phyloP scores from a whole-genome alignment of 176 grass and related monocot genomes.

The Bromus sterilis region DNA sequence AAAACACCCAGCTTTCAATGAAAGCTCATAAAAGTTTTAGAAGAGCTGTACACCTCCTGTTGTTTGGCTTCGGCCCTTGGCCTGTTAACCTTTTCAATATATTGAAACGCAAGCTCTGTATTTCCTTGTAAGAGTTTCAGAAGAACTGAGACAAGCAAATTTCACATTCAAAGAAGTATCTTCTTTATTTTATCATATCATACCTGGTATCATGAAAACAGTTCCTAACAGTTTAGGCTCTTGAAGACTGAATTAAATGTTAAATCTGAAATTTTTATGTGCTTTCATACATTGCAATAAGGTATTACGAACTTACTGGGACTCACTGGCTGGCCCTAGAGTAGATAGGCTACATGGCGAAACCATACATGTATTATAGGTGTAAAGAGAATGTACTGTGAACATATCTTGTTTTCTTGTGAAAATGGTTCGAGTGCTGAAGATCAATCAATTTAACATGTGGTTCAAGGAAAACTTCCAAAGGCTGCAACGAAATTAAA shows the following conservation, averaged over 20 bases:
- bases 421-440: background rate
- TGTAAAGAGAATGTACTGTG: background rate
- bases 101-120: background rate
- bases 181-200: conserved; percentile 5
- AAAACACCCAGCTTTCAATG: background rate
- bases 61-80: background rate
- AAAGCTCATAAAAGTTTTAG: background rate
- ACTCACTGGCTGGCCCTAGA: background rate
- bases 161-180: background rate
- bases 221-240: background rate
- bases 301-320: background rate
- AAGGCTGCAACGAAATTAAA: background rate
- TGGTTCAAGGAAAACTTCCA: background rate
- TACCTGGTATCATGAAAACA: background rate
- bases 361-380: background rate
- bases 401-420: background rate
- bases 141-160: background rate
- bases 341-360: background rate
- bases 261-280: background rate
- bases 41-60: background rate
- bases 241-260: background rate
- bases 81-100: background rate
- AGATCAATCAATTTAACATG: background rate
- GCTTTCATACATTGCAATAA: background rate
- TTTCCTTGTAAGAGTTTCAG: background rate